Base-by-base conservation (phyloP, 768 basidiomycete genomes). In the Lyophyllum atratum region DNA sequence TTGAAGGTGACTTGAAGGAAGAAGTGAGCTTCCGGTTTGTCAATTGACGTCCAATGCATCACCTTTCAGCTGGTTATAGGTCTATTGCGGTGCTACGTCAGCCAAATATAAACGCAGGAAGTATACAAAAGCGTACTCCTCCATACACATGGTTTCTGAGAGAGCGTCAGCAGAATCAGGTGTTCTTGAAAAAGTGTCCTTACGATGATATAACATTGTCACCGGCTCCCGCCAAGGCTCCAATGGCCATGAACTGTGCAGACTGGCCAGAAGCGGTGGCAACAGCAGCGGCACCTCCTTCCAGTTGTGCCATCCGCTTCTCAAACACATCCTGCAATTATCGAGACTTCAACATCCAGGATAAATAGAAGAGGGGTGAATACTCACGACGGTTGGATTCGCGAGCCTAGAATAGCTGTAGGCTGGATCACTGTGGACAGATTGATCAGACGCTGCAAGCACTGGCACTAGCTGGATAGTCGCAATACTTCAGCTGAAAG, bases 161-260 rank as follows among this genome's bases (percentile, higher is more conserved):
- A n/a, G 11, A 1, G 26, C n/a, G 11, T 45, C 25, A 26, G 12
- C 24, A 22, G 40, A 43, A 59, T 59, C 65, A 31, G 44, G 50
- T 33, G 28, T 21, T 37, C 42, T 22, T 29, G 22, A 1, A 49
- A 15, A 29, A 15, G 24, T 17, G 10, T 17, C 74, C 84, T 70
- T 58, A 87, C 84, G 86, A 82, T 2, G 87, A 82, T 6, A 93
- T 83, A 53, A 92, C 89, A 66, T 93, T 93, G 65, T 93, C 91
- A 0, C 92, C 91, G 6, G 78, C 67, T 1, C 77, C 71, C 1
- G 86, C n/a, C 84, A 40, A 90, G 68, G 84, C 79, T 1, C 80
- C 69, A 58, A 92, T 82, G 1, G 90, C 78, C 69, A 91, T 74
- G 70, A 92, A 89, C 63, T 92, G 90, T 0, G 90, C 92, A 7